Evolutionary conservation across 75 land plant species (phyloP).

Genomic region (Ceratopteris richardii): DNA sequence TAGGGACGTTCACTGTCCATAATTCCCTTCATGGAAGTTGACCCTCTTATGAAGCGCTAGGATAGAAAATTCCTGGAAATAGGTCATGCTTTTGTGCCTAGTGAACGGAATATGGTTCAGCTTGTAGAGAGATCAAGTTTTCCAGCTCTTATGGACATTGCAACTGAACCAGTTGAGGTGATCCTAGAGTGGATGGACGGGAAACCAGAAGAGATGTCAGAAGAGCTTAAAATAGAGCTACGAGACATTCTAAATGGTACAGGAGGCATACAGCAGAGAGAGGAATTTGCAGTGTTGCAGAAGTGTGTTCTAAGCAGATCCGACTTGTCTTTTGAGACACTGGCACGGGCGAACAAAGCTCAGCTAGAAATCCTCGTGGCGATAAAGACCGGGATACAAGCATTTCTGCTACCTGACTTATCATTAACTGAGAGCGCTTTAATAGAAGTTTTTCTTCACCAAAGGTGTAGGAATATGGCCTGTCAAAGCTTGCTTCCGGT

Average conservation of each 20-base stretch:
- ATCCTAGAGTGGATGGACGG: conserved; percentile 44
- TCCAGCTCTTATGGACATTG: conserved; percentile 33
- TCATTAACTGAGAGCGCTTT: conserved; percentile 30
- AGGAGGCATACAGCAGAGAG: conserved; percentile 34
- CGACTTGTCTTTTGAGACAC: conserved; percentile 48
- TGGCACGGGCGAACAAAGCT: conserved; percentile 39
- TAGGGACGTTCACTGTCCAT: too few relatives aligned
- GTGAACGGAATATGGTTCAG: too few relatives aligned
- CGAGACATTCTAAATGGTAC: conserved; percentile 38
- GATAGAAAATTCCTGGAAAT: too few relatives aligned
- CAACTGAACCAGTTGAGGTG: conserved; percentile 46
- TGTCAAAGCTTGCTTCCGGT: conserved; percentile 46
- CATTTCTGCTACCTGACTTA: conserved; percentile 35
- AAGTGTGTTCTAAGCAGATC: conserved; percentile 39
- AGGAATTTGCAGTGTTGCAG: conserved; percentile 41
- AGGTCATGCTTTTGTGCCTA: too few relatives aligned
- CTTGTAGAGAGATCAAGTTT: too few relatives aligned
- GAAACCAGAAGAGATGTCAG: conserved; percentile 51
- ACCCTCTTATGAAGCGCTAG: too few relatives aligned
- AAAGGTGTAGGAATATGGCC: conserved; percentile 49
- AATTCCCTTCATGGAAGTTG: too few relatives aligned
- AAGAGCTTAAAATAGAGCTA: conserved; percentile 42
- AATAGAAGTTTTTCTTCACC: conserved; percentile 55
- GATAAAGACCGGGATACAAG: conserved; percentile 73
- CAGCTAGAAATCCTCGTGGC: conserved; percentile 79